Conservation (phyloP, 1,139 yeast species). For the Saccharomyces hybrid region DNA sequence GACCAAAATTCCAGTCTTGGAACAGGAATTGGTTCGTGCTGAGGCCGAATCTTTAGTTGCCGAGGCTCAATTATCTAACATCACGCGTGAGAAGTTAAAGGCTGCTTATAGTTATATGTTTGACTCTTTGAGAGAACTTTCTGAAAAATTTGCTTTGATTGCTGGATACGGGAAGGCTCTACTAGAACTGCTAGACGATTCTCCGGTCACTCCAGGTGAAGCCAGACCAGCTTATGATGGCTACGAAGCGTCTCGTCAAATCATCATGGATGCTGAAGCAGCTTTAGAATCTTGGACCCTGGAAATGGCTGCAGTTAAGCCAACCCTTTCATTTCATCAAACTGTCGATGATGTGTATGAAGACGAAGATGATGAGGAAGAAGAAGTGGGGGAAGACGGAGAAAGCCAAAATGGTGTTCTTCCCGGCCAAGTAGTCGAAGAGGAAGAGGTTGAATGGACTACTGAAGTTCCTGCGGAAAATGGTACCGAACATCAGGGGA, state of each 20-base stretch:
- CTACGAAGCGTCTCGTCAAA: constrained; percentile 79
- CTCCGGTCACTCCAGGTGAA: constrained; percentile 88
- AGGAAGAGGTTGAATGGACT: constrained; percentile 5
- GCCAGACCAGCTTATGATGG: constrained; percentile 84
- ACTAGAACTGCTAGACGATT: constrained; percentile 71
- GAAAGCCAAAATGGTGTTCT: constrained; percentile 8
- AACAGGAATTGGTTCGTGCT: constrained; percentile 83
- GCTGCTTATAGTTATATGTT: constrained; percentile 80
- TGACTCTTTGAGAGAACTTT: constrained; percentile 72
- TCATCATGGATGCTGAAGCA: constrained; percentile 76
- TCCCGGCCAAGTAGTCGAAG: constrained; percentile 3
- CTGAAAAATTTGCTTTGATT: constrained; percentile 77
- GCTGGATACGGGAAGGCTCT: constrained; percentile 87
- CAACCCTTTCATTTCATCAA: constrained; percentile 71
- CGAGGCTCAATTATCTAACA: constrained; percentile 81
- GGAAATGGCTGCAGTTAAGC: constrained; percentile 72
- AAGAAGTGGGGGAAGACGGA: constrained; percentile 13
- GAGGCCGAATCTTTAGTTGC: constrained; percentile 88
- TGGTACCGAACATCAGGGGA: background rate
- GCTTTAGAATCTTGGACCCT: constrained; percentile 80
- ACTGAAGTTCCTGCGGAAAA: background rate
- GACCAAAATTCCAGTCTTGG: constrained; percentile 71
- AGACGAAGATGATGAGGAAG: constrained; percentile 48
- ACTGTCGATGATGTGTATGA: constrained; percentile 57
- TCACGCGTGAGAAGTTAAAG: constrained; percentile 79